Conservation (phyloP, 129 eudicot species). For the Helianthus tuberosus region DNA sequence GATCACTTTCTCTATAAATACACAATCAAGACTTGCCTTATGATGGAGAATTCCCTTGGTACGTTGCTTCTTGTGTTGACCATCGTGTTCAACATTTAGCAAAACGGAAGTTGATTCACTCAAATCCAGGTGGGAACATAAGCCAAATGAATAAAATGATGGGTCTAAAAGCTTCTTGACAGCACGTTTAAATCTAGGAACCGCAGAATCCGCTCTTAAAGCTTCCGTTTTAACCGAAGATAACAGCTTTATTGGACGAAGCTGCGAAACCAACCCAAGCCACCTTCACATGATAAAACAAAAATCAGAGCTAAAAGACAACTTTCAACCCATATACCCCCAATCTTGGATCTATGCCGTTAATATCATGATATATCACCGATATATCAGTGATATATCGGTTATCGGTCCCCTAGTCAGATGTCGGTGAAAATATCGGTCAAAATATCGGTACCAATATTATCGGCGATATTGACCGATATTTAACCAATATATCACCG, state of each 20-base stretch:
- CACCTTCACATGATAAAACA: slow-evolving; percentile 54
- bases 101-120: slow-evolving; percentile 49
- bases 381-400: no score
- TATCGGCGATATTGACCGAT: no score
- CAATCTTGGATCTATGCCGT: no score
- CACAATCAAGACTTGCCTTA: slow-evolving; percentile 56
- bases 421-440: no score
- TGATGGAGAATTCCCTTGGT: slow-evolving; percentile 60
- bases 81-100: slow-evolving; percentile 66
- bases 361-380: no score
- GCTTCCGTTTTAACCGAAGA: slow-evolving; percentile 56
- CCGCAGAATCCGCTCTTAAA: slow-evolving; percentile 35
- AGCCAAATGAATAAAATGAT: slow-evolving; percentile 65
- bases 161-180: slow-evolving; percentile 68
- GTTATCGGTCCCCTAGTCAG: no score
- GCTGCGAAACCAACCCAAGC: slow-evolving; percentile 77
- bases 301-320: background rate
- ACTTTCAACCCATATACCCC: background rate
- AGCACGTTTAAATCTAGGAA: slow-evolving; percentile 42
- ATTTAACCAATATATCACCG: no score
- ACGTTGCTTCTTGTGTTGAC: slow-evolving; percentile 53
- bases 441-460: no score
- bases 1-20: background rate
- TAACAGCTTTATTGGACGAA: slow-evolving; percentile 78
- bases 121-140: slow-evolving; percentile 51